Base-by-base conservation (phyloP, 2,329 filamentous ascomycete genomes). In the Trichoderma sp. region DNA sequence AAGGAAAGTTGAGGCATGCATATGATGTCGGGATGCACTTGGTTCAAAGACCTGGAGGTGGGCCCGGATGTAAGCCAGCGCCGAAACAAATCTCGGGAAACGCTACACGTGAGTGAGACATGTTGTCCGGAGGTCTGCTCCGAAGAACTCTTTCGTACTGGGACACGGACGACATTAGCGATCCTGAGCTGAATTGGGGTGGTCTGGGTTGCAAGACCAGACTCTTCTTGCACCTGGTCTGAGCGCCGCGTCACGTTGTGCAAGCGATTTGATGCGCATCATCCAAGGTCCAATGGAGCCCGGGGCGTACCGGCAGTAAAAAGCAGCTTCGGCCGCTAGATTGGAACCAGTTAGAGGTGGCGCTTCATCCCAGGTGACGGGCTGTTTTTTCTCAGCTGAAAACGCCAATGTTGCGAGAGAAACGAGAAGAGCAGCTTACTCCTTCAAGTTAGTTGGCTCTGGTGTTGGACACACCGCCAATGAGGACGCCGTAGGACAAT, bases 301-400 rank as follows among this genome's bases (percentile, higher is more conserved):
- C 52, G 52, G 54, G 42, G 29, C 42, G 39, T 22, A 48, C 29
- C 17, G 27, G 22, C 15, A 32, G 29, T n/a, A 32, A 25, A 34
- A 34, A 25, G 6, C 22, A 29, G 25, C 13, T 3, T 64, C 60
- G 32, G 25, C 60, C 48, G 35, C 60, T 64, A 64, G 34, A 25
- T 39, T 35, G 22, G 12, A 35, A 48, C 6, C 35, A 34, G 63
- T 45, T 65, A 65, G 63, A 48, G 63, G 37, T 48, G 52, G 63
- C 52, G 50, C 29, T 65, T 19, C 27, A 32, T 54, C n/a, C n/a
- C 34, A 25, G 50, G n/a, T 48, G 63, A 48, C 39, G 37, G 52
- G 37, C 52, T 65, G 53, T 32, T 29, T 42, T 35, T 57, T 25
- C 50, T 57, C 63, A 65, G 63, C 63, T 65, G 63, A 56, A 48